These are phyloP conservation scores for Lavandula angustifolia DNA, from an alignment of 257 asterid species.

Conservation along the genomic window DNA sequence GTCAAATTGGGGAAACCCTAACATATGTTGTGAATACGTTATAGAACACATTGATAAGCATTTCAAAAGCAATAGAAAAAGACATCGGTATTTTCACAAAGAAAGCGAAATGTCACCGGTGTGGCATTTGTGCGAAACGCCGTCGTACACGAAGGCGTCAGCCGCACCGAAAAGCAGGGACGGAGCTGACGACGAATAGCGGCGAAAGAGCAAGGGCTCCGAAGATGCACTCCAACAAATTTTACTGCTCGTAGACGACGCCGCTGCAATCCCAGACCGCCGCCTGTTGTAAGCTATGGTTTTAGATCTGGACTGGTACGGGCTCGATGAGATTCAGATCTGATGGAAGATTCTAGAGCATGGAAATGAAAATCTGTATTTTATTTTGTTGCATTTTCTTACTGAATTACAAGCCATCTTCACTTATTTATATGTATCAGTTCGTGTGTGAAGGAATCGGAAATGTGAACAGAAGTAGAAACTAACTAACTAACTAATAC, in stretches of 20 bases:
- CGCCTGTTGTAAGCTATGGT: no score
- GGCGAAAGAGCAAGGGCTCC: constrained; percentile 10
- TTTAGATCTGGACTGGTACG: no score
- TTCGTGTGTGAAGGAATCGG: no score
- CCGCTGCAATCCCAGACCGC: background rate
- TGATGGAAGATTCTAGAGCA: no score
- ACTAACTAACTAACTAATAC: no score
- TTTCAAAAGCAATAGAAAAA: constrained; percentile 13
- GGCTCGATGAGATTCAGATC: no score
- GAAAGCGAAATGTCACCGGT: constrained; percentile 39
- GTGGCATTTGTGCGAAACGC: constrained; percentile 92
- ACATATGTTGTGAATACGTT: background rate
- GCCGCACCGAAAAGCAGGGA: constrained; percentile 27
- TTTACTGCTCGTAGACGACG: constrained; percentile 34
- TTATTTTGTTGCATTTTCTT: no score
- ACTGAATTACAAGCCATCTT: no score
- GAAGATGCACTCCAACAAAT: constrained; percentile 20
- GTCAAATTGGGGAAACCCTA: background rate
- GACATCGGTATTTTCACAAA: background rate
- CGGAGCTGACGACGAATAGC: constrained; percentile 32
- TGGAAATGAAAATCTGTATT: no score
- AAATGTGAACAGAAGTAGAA: no score
- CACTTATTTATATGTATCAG: no score
- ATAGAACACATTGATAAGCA: constrained; percentile 2
- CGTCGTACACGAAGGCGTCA: constrained; percentile 64